Percentiles rank a stretch among this genome's conserved stretches.
phyloP scores from a whole-genome alignment of 805 yeast genomes.

The Ogataea sp. region DNA sequence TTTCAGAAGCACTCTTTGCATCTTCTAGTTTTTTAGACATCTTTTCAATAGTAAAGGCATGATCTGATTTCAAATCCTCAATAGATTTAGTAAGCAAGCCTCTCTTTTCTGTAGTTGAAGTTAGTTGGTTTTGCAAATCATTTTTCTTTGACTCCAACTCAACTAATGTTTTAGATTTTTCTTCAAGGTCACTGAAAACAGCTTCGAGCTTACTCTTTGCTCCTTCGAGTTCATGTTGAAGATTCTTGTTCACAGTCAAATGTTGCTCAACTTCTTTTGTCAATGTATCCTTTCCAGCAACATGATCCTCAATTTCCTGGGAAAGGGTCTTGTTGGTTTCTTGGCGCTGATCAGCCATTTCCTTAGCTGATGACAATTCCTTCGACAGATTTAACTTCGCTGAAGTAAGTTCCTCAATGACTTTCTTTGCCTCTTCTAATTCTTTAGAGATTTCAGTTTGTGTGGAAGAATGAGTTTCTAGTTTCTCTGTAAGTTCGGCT shows the following conservation, averaged over 20 bases:
- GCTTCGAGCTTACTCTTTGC: background rate
- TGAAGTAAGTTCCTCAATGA: background rate
- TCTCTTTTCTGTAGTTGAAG: background rate
- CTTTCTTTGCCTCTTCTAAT: background rate
- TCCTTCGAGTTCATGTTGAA: background rate
- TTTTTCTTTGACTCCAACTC: background rate
- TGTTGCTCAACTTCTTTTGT: too few relatives aligned
- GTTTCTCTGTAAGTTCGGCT: background rate
- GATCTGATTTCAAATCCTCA: background rate
- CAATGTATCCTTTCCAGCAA: background rate
- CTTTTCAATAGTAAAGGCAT: background rate
- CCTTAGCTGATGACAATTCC: background rate
- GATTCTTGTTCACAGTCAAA: too few relatives aligned
- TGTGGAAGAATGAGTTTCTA: too few relatives aligned
- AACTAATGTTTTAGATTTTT: background rate
- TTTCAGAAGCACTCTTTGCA: background rate
- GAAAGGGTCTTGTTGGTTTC: too few relatives aligned
- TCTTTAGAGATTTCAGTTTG: conserved; percentile 3
- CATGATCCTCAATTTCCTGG: background rate
- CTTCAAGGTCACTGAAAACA: background rate
- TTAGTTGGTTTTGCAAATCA: background rate
- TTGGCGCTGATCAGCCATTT: too few relatives aligned
- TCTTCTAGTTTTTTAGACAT: background rate
- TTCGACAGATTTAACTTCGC: background rate
- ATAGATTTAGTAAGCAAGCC: background rate